A percentile compares a stretch with the other conserved stretches of the same genome.
These are phyloP conservation scores for Sporothrix pallida DNA, from an alignment of 2,329 filamentous ascomycete species.

Conservation along the genomic window DNA sequence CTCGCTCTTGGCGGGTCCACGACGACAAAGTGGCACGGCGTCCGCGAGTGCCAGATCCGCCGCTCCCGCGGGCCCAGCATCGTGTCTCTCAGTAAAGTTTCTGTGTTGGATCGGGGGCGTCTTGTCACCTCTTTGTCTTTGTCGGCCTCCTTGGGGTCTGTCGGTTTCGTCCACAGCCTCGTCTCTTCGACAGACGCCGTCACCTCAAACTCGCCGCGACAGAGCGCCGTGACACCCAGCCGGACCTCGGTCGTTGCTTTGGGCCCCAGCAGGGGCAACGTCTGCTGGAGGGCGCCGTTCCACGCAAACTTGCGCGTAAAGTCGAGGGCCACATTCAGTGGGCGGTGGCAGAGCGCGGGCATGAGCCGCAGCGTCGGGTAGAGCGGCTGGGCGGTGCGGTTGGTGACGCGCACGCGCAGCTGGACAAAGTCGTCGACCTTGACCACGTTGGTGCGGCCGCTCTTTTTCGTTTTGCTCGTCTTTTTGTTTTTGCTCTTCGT, in stretches of 20 bases:
- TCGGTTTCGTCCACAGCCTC: slow-evolving; percentile 53
- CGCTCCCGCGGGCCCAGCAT: slow-evolving; percentile 65
- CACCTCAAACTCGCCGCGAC: slow-evolving; percentile 82
- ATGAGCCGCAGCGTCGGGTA: slow-evolving; percentile 76
- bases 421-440: slow-evolving; percentile 69
- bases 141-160: slow-evolving; percentile 36
- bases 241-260: slow-evolving; percentile 64
- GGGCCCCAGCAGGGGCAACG: slow-evolving; percentile 66
- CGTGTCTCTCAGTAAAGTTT: slow-evolving; percentile 64
- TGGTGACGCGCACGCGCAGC: slow-evolving; percentile 73
- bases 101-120: slow-evolving; percentile 58
- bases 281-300: slow-evolving; percentile 82
- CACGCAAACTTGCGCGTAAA: slow-evolving; percentile 81
- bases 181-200: slow-evolving; percentile 83
- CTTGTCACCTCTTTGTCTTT: slow-evolving; percentile 38
- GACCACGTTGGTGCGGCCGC: slow-evolving; percentile 40
- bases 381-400: slow-evolving; percentile 71
- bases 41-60: slow-evolving; percentile 68
- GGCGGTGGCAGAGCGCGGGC: slow-evolving; percentile 75
- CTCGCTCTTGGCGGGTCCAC: slow-evolving; percentile 48
- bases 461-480: slow-evolving; percentile 33
- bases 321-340: slow-evolving; percentile 75
- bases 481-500: not conserved
- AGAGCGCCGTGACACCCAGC: slow-evolving; percentile 76
- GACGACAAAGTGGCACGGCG: slow-evolving; percentile 62